These are phyloP conservation scores for Irpex lacteus DNA, from an alignment of 1,284 basidiomycete species.

Conservation along the genomic window DNA sequence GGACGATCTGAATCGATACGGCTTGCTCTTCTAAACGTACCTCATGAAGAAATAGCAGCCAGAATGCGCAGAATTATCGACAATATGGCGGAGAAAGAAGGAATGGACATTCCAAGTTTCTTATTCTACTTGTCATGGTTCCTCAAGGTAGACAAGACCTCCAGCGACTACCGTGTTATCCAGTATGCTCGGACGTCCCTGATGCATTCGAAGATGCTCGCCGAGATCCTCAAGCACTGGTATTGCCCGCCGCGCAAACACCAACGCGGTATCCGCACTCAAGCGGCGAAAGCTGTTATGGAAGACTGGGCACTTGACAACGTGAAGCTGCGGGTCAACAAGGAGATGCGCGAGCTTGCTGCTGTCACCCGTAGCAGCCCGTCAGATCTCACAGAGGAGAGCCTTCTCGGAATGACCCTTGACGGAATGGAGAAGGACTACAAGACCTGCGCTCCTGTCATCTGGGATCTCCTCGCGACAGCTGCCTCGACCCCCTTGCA, in stretches of 20 bases:
- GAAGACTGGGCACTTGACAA: conserved; percentile 19
- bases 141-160: too few relatives aligned
- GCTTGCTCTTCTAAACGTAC: too few relatives aligned
- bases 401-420: conserved; percentile 1
- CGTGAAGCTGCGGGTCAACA: conserved; percentile 3
- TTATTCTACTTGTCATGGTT: too few relatives aligned
- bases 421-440: too few relatives aligned
- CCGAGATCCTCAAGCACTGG: conserved; percentile 27
- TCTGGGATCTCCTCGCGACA: conserved; percentile 21
- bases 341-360: neutral
- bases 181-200: conserved; percentile 22
- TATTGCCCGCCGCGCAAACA: conserved; percentile 23
- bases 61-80: too few relatives aligned
- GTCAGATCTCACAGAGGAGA: conserved; percentile 9
- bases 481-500: conserved; percentile 21
- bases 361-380: neutral
- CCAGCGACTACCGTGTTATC: neutral
- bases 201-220: conserved; percentile 26
- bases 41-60: too few relatives aligned
- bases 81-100: too few relatives aligned
- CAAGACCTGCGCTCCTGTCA: conserved; percentile 15
- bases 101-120: too few relatives aligned
- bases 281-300: conserved; percentile 18
- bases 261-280: conserved; percentile 12
- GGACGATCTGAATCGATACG: too few relatives aligned